phyloP scores from a whole-genome alignment of 2,329 filamentous ascomycete species.

The Helotiales sp. region DNA sequence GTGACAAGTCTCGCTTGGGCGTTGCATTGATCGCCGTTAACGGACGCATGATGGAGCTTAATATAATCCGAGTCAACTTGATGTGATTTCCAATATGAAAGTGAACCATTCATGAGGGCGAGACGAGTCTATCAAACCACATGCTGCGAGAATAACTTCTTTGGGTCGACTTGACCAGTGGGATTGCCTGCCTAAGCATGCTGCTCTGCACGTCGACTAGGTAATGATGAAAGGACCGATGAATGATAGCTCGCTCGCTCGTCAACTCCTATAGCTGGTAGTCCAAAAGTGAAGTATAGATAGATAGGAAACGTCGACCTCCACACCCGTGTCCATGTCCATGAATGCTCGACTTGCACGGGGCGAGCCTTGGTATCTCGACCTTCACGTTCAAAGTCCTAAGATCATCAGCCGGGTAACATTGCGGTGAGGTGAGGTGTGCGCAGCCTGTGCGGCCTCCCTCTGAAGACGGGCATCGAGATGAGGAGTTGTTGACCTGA shows the following conservation, averaged over 20 bases:
- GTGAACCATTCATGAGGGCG: constrained; percentile 13
- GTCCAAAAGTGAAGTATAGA: neutral
- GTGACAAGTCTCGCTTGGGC: constrained; percentile 31
- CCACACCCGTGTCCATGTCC: neutral
- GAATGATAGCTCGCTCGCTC: too few relatives aligned
- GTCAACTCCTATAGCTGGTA: neutral
- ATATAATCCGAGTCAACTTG: constrained; percentile 14
- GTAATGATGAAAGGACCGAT: too few relatives aligned
- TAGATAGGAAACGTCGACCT: neutral
- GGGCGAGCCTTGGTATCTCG: neutral
- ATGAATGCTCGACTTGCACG: neutral
- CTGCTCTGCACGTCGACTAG: neutral
- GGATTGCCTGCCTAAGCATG: neutral
- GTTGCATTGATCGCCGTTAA: constrained; percentile 35
- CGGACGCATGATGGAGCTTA: constrained; percentile 33
- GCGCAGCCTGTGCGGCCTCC: neutral
- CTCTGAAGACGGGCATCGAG: neutral
- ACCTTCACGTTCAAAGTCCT: neutral
- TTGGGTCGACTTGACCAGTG: neutral
- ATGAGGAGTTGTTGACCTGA: neutral
- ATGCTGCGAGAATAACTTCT: neutral
- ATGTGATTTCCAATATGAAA: constrained; percentile 25
- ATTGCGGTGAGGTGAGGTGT: neutral
- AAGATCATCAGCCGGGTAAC: neutral
- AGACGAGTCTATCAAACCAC: constrained; percentile 11